Evolutionary conservation across 805 yeast species (phyloP), one percentile per base, ranked within the genome.

Genomic region (Millerozyma acaciae): DNA sequence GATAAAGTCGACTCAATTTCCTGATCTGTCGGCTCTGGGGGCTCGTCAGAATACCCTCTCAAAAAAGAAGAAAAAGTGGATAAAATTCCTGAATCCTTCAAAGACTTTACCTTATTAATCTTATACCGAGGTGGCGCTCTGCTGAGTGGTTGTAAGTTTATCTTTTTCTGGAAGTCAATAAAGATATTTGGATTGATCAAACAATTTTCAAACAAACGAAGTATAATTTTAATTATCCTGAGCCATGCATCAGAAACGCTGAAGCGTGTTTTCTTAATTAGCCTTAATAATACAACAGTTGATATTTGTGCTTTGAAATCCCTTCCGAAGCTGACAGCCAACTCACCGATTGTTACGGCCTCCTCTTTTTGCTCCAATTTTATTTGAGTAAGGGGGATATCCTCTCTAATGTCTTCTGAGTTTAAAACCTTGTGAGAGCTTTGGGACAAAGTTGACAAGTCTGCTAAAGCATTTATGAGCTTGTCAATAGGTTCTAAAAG

Each of bases 241-340:
- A 56, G 51, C 96, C 95, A 88, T 8, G 79, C 63, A 3, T 62
- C 51, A 3, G 80, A 57, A 5, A 78, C 70, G 23, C 59, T 56
- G 32, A 73, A 67, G 16, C 68, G 67, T 19, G 77, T 78, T 43
- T 77, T 75, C 42, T 77, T 76, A 19, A 85, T 60, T 20, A 90
- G 75, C 42, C 95, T 70, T 65, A 90, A 88, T 30, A 90, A 65
- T 1, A 90, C 90, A 32, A 89, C 88, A 2, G 88, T 73, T 8
- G 96, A 82, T 40, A 90, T 63, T 52, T 94, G 98, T 0, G 95
- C 95, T 50, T 89, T 87, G 62, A 86, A 85, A 50, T 88, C 93
- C 30, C 82, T 71, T 5, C 98, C 99, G 52, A 93, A 80, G 54
- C 80, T 72, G 10, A 88, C 86, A 0, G 96, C 76, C 33, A 78